phyloP scores from a whole-genome alignment of 441 rosid genomes.

The Erysimum pusillum region DNA sequence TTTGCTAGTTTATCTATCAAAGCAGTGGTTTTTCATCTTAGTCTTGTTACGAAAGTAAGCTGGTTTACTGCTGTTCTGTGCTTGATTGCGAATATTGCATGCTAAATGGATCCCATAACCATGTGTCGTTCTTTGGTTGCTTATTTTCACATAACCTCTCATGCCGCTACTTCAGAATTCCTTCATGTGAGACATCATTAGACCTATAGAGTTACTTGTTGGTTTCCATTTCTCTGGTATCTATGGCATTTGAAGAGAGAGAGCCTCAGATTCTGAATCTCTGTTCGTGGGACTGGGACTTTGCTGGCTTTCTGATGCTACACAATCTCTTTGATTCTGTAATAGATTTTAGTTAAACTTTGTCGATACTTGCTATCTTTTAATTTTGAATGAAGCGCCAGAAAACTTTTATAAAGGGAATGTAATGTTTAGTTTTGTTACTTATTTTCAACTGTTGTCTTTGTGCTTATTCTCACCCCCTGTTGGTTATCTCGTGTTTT shows the following conservation, averaged over 20 bases:
- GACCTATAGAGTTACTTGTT: conserved; percentile 57
- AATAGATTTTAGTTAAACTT: conserved; percentile 32
- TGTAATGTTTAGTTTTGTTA: conserved; percentile 33
- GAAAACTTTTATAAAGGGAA: conserved; percentile 43
- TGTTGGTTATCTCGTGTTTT: neutral
- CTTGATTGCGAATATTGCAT: conserved; percentile 46
- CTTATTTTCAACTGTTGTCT: neutral
- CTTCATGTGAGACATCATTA: conserved; percentile 42
- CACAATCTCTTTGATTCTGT: conserved; percentile 31
- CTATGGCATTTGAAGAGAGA: conserved; percentile 47
- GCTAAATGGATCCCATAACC: conserved; percentile 40
- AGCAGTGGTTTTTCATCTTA: conserved; percentile 15
- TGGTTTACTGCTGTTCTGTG: conserved; percentile 39
- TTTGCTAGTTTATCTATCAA: conserved; percentile 20
- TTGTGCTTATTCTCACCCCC: neutral
- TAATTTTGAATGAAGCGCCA: conserved; percentile 37
- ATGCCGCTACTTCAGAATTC: conserved; percentile 43
- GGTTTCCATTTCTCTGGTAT: conserved; percentile 56
- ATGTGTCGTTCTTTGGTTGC: conserved; percentile 13
- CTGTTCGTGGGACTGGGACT: conserved; percentile 43
- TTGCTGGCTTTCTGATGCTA: conserved; percentile 33
- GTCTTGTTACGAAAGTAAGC: conserved; percentile 6
- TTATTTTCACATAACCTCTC: conserved; percentile 34
- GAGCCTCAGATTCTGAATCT: conserved; percentile 33
- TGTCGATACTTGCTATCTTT: conserved; percentile 35